Evolutionary conservation across 495 filamentous ascomycete genomes (phyloP).

Genomic region (Penicillium herquei): DNA sequence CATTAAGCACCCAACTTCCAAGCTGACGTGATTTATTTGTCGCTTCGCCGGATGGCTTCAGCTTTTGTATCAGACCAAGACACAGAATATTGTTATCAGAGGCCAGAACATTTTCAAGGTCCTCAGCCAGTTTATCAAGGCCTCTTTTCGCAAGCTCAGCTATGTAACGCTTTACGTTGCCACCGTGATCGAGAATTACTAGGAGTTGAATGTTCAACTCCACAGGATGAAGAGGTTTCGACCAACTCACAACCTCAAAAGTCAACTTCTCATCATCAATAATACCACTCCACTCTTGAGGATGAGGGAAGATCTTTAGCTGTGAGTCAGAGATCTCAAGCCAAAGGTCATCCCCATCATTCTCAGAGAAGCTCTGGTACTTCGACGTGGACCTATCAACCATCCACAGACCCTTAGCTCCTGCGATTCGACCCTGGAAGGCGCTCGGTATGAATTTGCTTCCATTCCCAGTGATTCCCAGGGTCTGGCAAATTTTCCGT

Average conservation of each 20-base stretch:
- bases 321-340: conserved; percentile 81
- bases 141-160: conserved; percentile 56
- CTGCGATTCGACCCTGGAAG: conserved; percentile 79
- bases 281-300: conserved; percentile 35
- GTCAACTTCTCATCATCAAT: conserved; percentile 56
- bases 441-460: conserved; percentile 55
- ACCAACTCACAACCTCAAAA: conserved; percentile 69
- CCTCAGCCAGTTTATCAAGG: conserved; percentile 45
- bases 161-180: conserved; percentile 56
- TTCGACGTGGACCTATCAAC: conserved; percentile 49
- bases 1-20: conserved; percentile 37
- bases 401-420: conserved; percentile 90
- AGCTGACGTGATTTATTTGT: conserved; percentile 23
- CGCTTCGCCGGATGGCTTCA: conserved; percentile 26
- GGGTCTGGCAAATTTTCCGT: conserved; percentile 51
- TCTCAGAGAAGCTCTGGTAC: conserved; percentile 5
- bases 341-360: conserved; percentile 52
- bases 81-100: conserved; percentile 34
- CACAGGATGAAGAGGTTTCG: conserved; percentile 60
- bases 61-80: conserved; percentile 38
- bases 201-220: conserved; percentile 77
- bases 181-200: conserved; percentile 68
- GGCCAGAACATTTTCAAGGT: conserved; percentile 59
- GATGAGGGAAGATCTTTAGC: conserved; percentile 69
- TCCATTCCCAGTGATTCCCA: conserved; percentile 52